Evolutionary conservation across 176 grass and related monocot genomes (phyloP).

Genomic region (Bolboschoenus planiculmis): DNA sequence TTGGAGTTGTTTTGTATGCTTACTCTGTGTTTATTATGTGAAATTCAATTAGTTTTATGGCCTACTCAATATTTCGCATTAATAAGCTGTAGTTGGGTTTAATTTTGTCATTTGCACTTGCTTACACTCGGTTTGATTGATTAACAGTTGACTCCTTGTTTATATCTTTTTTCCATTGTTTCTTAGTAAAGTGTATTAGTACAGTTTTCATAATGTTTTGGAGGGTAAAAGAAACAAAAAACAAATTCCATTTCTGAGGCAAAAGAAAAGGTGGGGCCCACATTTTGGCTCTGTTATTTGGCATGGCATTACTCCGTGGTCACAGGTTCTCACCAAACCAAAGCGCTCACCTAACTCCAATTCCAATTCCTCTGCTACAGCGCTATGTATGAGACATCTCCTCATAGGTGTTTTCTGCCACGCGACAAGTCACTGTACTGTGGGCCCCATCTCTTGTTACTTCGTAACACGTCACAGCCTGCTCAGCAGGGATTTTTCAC

Average conservation of each 20-base stretch:
- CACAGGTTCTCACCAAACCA: conserved; percentile 7
- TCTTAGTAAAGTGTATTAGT: background rate
- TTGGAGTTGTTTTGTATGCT: conserved; percentile 3
- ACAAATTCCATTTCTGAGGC: background rate
- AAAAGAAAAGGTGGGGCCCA: background rate
- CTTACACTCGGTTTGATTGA: background rate
- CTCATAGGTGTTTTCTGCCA: background rate
- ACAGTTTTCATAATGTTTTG: background rate
- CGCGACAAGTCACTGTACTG: background rate
- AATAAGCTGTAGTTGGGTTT: background rate
- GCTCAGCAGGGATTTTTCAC: too few relatives aligned
- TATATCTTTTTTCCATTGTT: background rate
- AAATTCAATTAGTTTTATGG: background rate
- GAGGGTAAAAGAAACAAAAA: background rate
- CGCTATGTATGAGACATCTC: background rate
- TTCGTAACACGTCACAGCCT: too few relatives aligned
- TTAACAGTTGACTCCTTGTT: background rate
- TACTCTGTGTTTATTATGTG: background rate
- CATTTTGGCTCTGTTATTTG: background rate
- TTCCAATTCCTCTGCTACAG: too few relatives aligned
- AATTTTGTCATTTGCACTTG: background rate
- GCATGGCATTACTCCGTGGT: background rate
- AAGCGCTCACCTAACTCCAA: background rate
- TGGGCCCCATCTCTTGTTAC: too few relatives aligned
- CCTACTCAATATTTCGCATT: background rate